A percentile compares a stretch with the other conserved stretches of the same genome.
These are phyloP conservation scores for Colletotrichum sojae DNA, from an alignment of 2,329 filamentous ascomycete genomes.

Conservation along the genomic window DNA sequence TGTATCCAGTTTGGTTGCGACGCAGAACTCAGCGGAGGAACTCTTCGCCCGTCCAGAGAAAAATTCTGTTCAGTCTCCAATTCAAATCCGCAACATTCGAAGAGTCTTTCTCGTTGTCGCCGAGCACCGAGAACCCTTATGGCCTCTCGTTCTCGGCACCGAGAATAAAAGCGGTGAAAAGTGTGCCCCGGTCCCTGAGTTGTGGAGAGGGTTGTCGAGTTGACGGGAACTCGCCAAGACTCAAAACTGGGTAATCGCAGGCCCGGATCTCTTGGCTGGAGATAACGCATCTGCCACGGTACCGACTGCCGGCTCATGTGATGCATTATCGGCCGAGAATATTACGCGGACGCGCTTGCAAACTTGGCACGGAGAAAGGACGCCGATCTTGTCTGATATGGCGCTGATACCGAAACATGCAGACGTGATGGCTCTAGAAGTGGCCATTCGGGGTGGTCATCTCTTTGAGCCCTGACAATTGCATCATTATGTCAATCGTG, in stretches of 20 bases:
- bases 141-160: too few relatives aligned
- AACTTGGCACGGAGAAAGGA: slow-evolving; percentile 11
- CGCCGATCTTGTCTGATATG: neutral
- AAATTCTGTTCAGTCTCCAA: neutral
- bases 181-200: neutral
- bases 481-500: too few relatives aligned
- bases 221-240: slow-evolving; percentile 21
- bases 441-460: too few relatives aligned
- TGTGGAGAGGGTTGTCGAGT: neutral
- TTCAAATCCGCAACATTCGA: neutral
- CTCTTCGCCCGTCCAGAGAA: neutral
- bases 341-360: neutral
- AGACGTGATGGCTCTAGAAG: too few relatives aligned
- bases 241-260: neutral
- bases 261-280: slow-evolving; percentile 29
- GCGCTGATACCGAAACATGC: neutral
- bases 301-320: neutral
- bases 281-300: slow-evolving; percentile 7
- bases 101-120: neutral
- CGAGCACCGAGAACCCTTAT: neutral
- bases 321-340: neutral
- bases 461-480: too few relatives aligned
- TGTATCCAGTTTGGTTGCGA: slow-evolving; percentile 8
- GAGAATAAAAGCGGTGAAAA: slow-evolving; percentile 15
- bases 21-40: neutral